A percentile compares a stretch with the other conserved stretches of the same genome.
Conservation (phyloP, 2,329 filamentous ascomycete species). For the Colletotrichum sp. region DNA sequence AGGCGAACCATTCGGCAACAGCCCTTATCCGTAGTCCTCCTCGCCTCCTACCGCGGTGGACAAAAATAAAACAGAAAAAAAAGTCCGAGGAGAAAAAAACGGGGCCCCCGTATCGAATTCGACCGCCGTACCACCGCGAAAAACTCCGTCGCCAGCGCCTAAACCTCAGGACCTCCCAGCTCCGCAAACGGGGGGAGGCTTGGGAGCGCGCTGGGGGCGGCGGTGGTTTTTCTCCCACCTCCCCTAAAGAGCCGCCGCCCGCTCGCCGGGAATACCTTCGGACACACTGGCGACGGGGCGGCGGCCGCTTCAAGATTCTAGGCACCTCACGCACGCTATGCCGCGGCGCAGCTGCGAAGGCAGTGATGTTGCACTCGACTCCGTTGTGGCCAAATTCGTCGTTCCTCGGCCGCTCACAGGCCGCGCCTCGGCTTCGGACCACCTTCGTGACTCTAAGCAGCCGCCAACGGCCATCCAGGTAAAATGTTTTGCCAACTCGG, state of each 20-base stretch:
- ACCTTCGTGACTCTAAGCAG: background rate
- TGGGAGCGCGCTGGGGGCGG: background rate
- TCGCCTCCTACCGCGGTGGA: background rate
- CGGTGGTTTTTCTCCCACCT: background rate
- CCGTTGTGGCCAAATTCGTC: background rate
- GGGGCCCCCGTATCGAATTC: background rate
- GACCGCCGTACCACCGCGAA: conserved; percentile 14
- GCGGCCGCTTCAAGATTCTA: background rate
- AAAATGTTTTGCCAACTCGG: background rate
- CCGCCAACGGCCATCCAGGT: background rate
- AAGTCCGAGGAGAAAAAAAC: background rate
- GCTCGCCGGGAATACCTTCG: background rate
- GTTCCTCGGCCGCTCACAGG: background rate
- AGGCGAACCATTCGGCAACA: background rate
- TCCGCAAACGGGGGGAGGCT: conserved; percentile 14
- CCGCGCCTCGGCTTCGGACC: background rate
- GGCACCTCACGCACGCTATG: background rate
- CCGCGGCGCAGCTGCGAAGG: background rate
- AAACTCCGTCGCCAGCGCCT: conserved; percentile 1
- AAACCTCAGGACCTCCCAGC: background rate
- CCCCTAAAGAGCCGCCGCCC: background rate
- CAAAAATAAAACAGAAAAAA: background rate
- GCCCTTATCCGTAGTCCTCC: background rate
- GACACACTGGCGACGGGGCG: background rate
- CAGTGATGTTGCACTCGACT: background rate